Evolutionary conservation across 1,139 yeast species (phyloP).

Genomic region (Diutina rugosa): DNA sequence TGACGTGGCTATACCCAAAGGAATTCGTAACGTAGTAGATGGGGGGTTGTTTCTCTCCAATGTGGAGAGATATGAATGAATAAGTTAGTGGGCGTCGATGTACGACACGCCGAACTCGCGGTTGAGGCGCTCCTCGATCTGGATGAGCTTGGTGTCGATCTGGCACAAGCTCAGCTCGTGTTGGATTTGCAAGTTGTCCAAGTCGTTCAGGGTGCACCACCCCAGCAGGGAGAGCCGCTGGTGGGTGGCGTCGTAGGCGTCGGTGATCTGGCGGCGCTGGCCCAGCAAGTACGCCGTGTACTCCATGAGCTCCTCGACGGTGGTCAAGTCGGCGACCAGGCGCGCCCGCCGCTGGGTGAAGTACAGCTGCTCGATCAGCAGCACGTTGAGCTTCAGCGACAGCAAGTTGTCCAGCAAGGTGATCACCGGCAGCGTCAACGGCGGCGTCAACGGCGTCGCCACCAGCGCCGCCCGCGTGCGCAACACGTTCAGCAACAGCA

Average conservation of each 20-base stretch:
- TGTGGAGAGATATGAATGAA: too few species aligned
- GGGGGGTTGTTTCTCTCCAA: too few species aligned
- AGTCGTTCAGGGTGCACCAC: conserved; percentile 33
- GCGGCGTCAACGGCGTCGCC: conserved; percentile 13
- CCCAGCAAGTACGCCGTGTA: conserved; percentile 18
- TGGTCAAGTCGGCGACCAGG: conserved; percentile 4
- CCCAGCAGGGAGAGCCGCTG: conserved; percentile 24
- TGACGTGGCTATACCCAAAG: not conserved
- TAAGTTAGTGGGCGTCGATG: not conserved
- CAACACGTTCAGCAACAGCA: not conserved
- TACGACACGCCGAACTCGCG: conserved; percentile 13
- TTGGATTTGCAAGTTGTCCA: conserved; percentile 25
- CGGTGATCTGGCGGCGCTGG: conserved; percentile 19
- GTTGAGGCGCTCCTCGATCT: conserved; percentile 20
- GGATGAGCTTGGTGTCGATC: conserved; percentile 19
- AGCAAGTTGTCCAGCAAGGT: conserved; percentile 26
- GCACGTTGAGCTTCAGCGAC: conserved; percentile 16
- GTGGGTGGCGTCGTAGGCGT: conserved; percentile 24
- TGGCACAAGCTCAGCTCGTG: conserved; percentile 19
- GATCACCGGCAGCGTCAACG: conserved; percentile 26
- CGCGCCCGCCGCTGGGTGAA: conserved; percentile 11
- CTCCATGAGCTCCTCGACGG: conserved; percentile 19
- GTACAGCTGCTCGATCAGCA: conserved; percentile 24
- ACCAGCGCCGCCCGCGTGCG: conserved; percentile 1
- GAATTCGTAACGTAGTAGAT: not conserved